Percentiles rank a stretch among this genome's conserved stretches.
phyloP scores from a whole-genome alignment of 2,329 filamentous ascomycete species.

The Coccinonectria pachysandricola region DNA sequence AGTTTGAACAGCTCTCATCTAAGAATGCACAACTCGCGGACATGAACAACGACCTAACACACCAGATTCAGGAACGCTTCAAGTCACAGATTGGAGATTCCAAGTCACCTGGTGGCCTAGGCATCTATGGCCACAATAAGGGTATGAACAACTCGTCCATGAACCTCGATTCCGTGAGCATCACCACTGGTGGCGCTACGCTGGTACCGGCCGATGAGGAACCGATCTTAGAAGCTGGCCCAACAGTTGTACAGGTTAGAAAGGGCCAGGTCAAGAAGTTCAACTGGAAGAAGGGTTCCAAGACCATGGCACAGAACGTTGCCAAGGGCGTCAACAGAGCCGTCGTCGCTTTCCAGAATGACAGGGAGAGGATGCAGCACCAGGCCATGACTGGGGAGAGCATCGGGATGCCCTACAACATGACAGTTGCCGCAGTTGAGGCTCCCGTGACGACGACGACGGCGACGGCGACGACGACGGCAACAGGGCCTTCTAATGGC shows the following conservation, averaged over 20 bases:
- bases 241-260: constrained; percentile 90
- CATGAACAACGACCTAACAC: constrained; percentile 89
- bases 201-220: constrained; percentile 58
- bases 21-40: constrained; percentile 93
- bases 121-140: constrained; percentile 46
- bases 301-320: constrained; percentile 87
- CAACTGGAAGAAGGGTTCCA: constrained; percentile 96
- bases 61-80: constrained; percentile 88
- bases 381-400: constrained; percentile 48
- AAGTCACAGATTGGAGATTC: constrained; percentile 58
- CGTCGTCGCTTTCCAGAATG: constrained; percentile 61
- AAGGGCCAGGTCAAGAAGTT: constrained; percentile 95
- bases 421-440: constrained; percentile 49
- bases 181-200: constrained; percentile 48
- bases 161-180: constrained; percentile 42
- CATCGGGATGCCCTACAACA: constrained; percentile 62
- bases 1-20: constrained; percentile 87
- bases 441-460: constrained; percentile 27
- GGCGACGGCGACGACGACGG: too few species aligned
- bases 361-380: constrained; percentile 44
- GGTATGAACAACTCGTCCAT: constrained; percentile 39
- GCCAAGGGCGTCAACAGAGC: constrained; percentile 90
- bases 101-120: constrained; percentile 43
- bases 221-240: constrained; percentile 55
- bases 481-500: constrained; percentile 22